Evolutionary conservation across 108 stramenopile species (phyloP).

Genomic region (Cyclostephanos invisitatus): DNA sequence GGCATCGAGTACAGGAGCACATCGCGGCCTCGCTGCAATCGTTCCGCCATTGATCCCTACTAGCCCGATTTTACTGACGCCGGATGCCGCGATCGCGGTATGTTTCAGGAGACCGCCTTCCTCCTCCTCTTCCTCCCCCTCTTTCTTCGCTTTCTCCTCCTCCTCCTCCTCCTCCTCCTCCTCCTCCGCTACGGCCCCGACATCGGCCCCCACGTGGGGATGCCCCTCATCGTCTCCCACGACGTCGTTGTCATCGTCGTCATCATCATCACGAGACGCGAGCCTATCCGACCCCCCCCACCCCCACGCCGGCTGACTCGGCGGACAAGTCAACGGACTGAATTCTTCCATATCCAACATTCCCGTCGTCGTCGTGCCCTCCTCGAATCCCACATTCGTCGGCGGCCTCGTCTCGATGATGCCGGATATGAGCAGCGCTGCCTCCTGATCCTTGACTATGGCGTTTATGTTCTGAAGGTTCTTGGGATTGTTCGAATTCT

Average conservation of each 20-base stretch:
- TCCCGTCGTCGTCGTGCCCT: not conserved
- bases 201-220: not conserved
- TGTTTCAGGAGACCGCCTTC: no score
- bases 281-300: not conserved
- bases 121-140: no score
- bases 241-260: not conserved
- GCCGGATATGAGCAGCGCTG: not conserved
- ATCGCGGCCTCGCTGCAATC: no score
- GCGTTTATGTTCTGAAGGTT: no score
- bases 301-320: conserved; percentile 8
- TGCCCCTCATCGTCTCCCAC: not conserved
- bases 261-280: not conserved
- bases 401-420: not conserved
- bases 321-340: conserved; percentile 1
- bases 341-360: not conserved
- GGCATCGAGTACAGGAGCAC: not conserved
- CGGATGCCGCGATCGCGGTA: no score
- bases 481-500: no score
- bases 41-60: no score
- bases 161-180: no score
- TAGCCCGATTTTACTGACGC: no score
- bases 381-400: not conserved
- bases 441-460: no score
- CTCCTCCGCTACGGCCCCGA: no score
- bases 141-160: no score